Evolutionary conservation across 345 rosid genomes (phyloP), one percentile per base, ranked within the genome.

Genomic region (Populus euphratica): DNA sequence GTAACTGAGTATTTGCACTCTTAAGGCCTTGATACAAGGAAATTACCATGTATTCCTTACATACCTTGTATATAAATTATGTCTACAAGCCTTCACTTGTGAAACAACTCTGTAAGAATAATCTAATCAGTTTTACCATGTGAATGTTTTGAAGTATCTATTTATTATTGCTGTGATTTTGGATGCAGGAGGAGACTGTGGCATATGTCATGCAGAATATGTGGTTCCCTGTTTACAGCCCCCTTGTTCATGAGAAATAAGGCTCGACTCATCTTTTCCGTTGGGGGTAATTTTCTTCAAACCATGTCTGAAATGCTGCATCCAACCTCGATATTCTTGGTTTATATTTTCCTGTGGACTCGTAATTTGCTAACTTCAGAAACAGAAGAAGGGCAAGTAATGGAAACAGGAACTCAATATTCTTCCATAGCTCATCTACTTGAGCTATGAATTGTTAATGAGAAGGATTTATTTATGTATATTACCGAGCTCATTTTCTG

Each of bases 211-310:
- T 80, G 23, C 76, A 83, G 43, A 85, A 84, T 80, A 96, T 96
- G 98, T 96, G 99, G 98, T 96, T 76, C 88, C 99, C 98, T 41
- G 18, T 90, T 73, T 93, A 96, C 85, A 91, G 92, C 79, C 98
- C 99, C 72, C 92, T 96, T 13, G 98, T 96, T 85, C 99, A 91
- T 35, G 94, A 96, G 88, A 91, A 95, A 81, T 95, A 80, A 82
- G 73, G 70, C 78, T 35, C 23, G 7, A 31, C 31, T 41, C 25
- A 18, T 49, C 12, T 54, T 63, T 54, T 31, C 61, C 10, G 1
- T 6, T n/a, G 13, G 25, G 38, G 50, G 47, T 25, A 54, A 44
- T 49, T 56, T 50, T 75, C n/a, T 6, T 68, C 63, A 47, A 71
- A 72, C 16, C 33, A 69, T 18, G 17, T 36, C 35, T 47, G 23